Percentiles rank a stretch among this genome's conserved stretches.
Evolutionary conservation across 345 rosid genomes (phyloP).

Genomic region (Eutrema heterophyllum): DNA sequence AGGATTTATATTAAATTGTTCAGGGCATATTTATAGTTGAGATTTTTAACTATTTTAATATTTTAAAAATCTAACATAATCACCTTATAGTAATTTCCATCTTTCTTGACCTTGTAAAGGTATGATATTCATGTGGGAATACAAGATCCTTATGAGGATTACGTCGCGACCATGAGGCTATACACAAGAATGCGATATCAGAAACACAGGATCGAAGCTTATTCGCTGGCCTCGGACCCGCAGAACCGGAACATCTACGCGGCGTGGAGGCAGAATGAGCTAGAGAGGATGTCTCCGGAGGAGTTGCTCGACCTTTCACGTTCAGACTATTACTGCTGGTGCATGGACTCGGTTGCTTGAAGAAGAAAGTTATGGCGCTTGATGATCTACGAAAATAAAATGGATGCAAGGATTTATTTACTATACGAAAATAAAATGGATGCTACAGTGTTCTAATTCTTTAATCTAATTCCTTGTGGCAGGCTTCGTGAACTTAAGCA

Average conservation of each 20-base stretch:
- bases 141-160: slow-evolving; percentile 77
- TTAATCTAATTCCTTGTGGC: slow-evolving; percentile 14
- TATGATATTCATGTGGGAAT: slow-evolving; percentile 71
- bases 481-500: slow-evolving; percentile 96
- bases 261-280: slow-evolving; percentile 64
- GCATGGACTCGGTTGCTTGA: slow-evolving; percentile 50
- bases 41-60: too few relatives aligned
- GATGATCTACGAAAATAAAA: not conserved
- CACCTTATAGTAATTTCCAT: not conserved
- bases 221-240: slow-evolving; percentile 57
- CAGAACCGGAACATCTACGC: slow-evolving; percentile 62
- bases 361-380: not conserved
- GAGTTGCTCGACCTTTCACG: slow-evolving; percentile 59
- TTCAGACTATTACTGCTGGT: slow-evolving; percentile 89
- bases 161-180: slow-evolving; percentile 77
- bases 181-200: slow-evolving; percentile 76
- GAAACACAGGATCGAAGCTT: slow-evolving; percentile 45
- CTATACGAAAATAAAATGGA: too few relatives aligned
- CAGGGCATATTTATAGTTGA: too few relatives aligned
- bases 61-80: too few relatives aligned
- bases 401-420: not conserved
- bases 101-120: slow-evolving; percentile 26
- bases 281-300: slow-evolving; percentile 71
- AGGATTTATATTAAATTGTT: too few relatives aligned
- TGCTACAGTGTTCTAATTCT: not conserved